Evolutionary conservation across 2,329 filamentous ascomycete species (phyloP), one percentile per base, ranked within the genome.

Genomic region (Fusarium sarcochroum): DNA sequence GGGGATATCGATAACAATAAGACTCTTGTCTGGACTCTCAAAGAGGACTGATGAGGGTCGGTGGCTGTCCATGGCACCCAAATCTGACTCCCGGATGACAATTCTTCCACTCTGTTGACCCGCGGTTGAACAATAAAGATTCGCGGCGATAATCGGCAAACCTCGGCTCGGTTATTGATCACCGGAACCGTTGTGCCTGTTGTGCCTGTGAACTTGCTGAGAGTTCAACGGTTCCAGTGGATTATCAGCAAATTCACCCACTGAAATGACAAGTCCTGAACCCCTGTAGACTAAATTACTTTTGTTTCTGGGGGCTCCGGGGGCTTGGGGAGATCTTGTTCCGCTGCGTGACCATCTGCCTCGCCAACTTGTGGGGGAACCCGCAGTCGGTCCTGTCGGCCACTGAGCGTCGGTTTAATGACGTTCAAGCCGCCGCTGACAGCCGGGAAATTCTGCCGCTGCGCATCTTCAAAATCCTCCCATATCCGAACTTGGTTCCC

Each of bases 1-100:
- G 23, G 92, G 91, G 45, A 93, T 86, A 73, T 94, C 92, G 51
- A 94, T 77, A 25, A 93, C 76, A 21, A 87, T 81, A 53, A 90
- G 78, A 45, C 85, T 82, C 48, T 79, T 74, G 69, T 79, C 75
- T 7, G 46, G 38, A 66, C 62, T 77, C 48, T 76, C 71, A 60
- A 75, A 81, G 51, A 82, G 73, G 23, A 80, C 59, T 18, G 77
- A 79, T 3, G 76, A 69, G 14, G 63, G 42, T 18, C 38, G 63
- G 20, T 23, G 50, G 50, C 51, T 63, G 50, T 54, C 51, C 68
- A 65, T 63, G 37, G 46, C 50, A 37, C 34, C 15, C 63, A 45
- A 41, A 47, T 49, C 38, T 44, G 25, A 47, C 27, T 17, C 37
- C 42, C 51, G 50, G 48, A 48, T 53, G 65, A 49, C 62, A 65